Evolutionary conservation across 163 green algal genomes (phyloP), one percentile per base, ranked within the genome.

Genomic region (Chloroidium sp.): DNA sequence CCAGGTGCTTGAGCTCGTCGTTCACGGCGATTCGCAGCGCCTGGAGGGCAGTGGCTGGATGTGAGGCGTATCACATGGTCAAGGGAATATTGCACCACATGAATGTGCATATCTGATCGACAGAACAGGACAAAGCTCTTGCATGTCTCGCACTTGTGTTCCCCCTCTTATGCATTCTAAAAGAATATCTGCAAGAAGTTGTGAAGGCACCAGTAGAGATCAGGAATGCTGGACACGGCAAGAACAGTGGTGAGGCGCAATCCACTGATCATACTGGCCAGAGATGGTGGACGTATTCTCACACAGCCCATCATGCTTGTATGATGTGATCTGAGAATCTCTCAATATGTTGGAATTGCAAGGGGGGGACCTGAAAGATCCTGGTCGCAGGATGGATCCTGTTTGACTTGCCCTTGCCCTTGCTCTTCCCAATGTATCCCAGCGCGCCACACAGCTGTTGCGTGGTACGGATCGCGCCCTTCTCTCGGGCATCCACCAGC

Each of bases 1-100:
- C 85, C 61, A 92, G 68, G 1, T 77, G 80, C 61, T 88, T 92
- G n/a, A 95, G 89, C 89, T 99, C 96, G 81, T 95, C 91, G 84
- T 99, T 99, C 2, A 98, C 95, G 2, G 93, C 96, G 62, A 99
- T 99, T 13, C 96, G 88, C 59, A 99, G 83, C 1, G 94, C 96
- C 91, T 96, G 90, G 59, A 85, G 2, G 36, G 36, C 36, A 36
- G 36, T 36, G 36, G 36, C 36, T 36, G 36, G 36, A 36, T 36
- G 36, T 36, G 36, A 36, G 36, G 36, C 36, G 36, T 36, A 36
- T n/a, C n/a, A 76, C 2, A 3, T 3, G 4, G 12, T 67, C 36
- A 76, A 74, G n/a, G n/a, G 58, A 59, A 64, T 76, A 64, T 76
- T 72, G 67, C 6, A 10, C 67, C 10, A n/a, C 6, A 72, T 72